These are phyloP conservation scores for Dalechampia spathulata DNA, from an alignment of 441 rosid genomes.

Conservation along the genomic window DNA sequence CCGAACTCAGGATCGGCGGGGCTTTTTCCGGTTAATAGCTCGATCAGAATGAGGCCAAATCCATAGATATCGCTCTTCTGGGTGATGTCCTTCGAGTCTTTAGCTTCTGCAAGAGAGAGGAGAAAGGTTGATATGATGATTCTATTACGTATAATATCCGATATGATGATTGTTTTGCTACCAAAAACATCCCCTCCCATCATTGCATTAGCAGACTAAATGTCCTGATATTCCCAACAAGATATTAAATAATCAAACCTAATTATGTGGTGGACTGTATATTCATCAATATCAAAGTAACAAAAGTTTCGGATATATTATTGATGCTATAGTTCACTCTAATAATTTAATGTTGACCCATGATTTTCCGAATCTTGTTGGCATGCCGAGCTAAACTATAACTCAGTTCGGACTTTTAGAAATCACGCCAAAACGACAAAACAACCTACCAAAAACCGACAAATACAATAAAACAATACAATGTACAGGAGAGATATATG, in stretches of 20 bases:
- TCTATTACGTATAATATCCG: too few relatives aligned
- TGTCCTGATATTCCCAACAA: conserved; percentile 12
- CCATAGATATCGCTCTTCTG: conserved; percentile 59
- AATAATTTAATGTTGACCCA: conserved; percentile 11
- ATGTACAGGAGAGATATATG: too few relatives aligned
- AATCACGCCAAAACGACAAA: too few relatives aligned
- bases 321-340: background rate
- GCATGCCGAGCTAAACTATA: background rate
- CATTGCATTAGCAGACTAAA: conserved; percentile 1
- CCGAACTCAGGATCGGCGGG: conserved; percentile 51
- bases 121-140: background rate
- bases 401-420: background rate
- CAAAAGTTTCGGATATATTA: background rate
- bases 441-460: too few relatives aligned
- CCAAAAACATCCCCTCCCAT: background rate
- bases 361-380: background rate
- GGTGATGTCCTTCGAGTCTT: conserved; percentile 37
- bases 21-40: conserved; percentile 59
- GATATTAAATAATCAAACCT: conserved; percentile 6
- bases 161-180: too few relatives aligned
- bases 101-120: conserved; percentile 33
- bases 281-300: background rate
- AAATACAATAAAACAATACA: too few relatives aligned
- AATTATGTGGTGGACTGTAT: background rate
- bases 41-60: conserved; percentile 59